Evolutionary conservation across 2,329 filamentous ascomycete genomes (phyloP), one percentile per base, ranked within the genome.

Genomic region (Fusarium sp.): DNA sequence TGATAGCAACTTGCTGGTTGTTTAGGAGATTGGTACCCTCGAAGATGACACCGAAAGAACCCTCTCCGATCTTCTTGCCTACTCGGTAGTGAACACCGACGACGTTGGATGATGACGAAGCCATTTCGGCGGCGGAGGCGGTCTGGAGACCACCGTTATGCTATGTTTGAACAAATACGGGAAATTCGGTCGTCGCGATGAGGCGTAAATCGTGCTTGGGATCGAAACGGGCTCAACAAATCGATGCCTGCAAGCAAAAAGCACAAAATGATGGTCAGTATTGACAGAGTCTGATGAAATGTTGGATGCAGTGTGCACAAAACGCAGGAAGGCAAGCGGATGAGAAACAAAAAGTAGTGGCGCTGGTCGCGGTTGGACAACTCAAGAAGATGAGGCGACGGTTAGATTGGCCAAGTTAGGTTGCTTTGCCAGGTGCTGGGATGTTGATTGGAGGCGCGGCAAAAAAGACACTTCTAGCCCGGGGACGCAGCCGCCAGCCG

Each of bases 51-150:
- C 95, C 95, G 79, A 98, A 98, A 41, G 94, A 97, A 72, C 95
- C 95, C 88, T 98, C 96, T 81, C 96, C 96, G 76, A 99, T 98
- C 86, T 99, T 99, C 89, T 98, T 98, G 77, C 96, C 96, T 74
- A 99, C 96, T 74, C 96, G 90, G 83, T 99, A 99, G 85, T 99
- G 96, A 74, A 99, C 96, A 80, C 96, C 96, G 78, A 98, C 96
- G 75, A 99, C 96, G 83, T 98, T 98, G 68, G 94, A 97, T 70
- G 93, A 96, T 65, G 92, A 94, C 71, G 93, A 94, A 63, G 93
- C 90, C 93, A 96, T 96, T 79, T 77, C 79, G 79, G 74, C 67
- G 68, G 64, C 61, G 61, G 49, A 60, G 67, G 73, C 64, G 69
- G 70, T 74, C 71, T 71, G 46, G 48, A 55, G 71, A 70, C 75